Evolutionary conservation across 2,329 filamentous ascomycete species (phyloP).

Genomic region (Akanthomyces uredinophilus): DNA sequence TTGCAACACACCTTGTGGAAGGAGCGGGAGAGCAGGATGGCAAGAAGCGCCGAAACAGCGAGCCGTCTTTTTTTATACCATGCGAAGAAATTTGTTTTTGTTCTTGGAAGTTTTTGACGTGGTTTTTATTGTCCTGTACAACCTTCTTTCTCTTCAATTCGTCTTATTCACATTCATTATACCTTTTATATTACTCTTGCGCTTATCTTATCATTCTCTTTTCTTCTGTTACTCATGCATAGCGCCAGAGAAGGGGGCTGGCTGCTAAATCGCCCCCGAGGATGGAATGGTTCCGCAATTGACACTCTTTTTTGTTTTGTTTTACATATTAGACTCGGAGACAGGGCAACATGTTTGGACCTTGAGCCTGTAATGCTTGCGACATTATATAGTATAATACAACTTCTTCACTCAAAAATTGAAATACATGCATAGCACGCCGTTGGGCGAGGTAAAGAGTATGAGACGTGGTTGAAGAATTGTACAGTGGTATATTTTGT

Average conservation of each 20-base stretch:
- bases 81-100: not conserved
- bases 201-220: slow-evolving; percentile 15
- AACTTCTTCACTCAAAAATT: slow-evolving; percentile 3
- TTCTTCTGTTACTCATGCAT: slow-evolving; percentile 17
- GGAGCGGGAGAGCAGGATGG: not conserved
- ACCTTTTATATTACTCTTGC: not conserved
- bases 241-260: slow-evolving; percentile 13
- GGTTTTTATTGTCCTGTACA: not conserved
- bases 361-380: not conserved
- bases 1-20: not conserved
- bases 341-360: not conserved
- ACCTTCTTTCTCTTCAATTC: slow-evolving; percentile 6
- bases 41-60: not conserved
- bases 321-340: slow-evolving; percentile 5
- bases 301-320: slow-evolving; percentile 5
- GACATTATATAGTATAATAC: slow-evolving; percentile 9
- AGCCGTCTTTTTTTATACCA: slow-evolving; percentile 11
- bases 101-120: slow-evolving; percentile 14
- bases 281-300: not conserved
- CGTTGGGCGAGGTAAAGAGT: not conserved
- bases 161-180: slow-evolving; percentile 9
- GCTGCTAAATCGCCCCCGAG: not conserved
- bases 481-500: not conserved
- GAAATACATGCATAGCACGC: too few relatives aligned
- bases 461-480: not conserved